These are phyloP conservation scores for Candolleomyces aberdarensis DNA, from an alignment of 768 basidiomycete species.

Conservation along the genomic window DNA sequence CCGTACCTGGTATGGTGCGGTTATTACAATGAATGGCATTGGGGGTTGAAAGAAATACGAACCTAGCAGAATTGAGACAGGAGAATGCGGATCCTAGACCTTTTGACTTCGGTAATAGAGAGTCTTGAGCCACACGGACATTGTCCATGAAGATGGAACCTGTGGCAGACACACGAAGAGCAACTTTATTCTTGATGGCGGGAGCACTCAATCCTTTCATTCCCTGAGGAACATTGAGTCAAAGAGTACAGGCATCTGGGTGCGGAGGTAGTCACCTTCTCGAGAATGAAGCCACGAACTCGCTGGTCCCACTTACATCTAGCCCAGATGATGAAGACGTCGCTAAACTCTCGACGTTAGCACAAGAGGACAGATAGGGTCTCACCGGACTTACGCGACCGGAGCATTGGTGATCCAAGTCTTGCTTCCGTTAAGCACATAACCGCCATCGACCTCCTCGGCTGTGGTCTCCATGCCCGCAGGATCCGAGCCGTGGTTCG, in stretches of 20 bases:
- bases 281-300: slow-evolving; percentile 85
- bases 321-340: slow-evolving; percentile 93
- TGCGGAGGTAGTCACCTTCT: slow-evolving; percentile 58
- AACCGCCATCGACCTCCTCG: slow-evolving; percentile 81
- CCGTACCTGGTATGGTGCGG: slow-evolving; percentile 50
- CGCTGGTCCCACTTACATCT: slow-evolving; percentile 92
- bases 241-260: not conserved
- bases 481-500: slow-evolving; percentile 96
- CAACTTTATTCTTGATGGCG: slow-evolving; percentile 89
- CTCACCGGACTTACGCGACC: slow-evolving; percentile 60
- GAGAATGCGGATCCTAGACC: slow-evolving; percentile 88
- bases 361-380: not conserved
- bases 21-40: no score
- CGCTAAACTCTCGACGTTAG: slow-evolving; percentile 40
- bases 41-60: slow-evolving; percentile 7
- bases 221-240: slow-evolving; percentile 44
- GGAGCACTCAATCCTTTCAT: slow-evolving; percentile 80
- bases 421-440: slow-evolving; percentile 85
- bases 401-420: slow-evolving; percentile 98
- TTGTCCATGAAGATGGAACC: slow-evolving; percentile 92
- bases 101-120: slow-evolving; percentile 71
- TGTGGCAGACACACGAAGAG: slow-evolving; percentile 80
- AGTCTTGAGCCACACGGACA: slow-evolving; percentile 70
- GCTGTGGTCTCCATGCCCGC: slow-evolving; percentile 97
- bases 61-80: slow-evolving; percentile 88